Evolutionary conservation across 345 rosid genomes (phyloP).

Genomic region (Eucalyptus cloeziana): DNA sequence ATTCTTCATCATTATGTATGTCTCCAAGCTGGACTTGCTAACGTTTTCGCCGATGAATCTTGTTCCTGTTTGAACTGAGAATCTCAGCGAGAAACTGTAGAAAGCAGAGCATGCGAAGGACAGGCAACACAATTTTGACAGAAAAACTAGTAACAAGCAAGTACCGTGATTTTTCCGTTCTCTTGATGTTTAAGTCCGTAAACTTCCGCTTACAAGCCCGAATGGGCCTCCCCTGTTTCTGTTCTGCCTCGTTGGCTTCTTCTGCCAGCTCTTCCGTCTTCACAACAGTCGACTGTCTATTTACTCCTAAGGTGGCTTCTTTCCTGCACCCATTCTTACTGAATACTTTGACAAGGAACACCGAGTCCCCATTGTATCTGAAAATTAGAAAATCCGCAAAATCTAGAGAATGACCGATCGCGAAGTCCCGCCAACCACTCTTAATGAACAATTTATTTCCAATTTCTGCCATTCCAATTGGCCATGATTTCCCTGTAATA

Average conservation of each 20-base stretch:
- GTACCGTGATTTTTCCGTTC: not conserved
- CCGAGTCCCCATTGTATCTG: not conserved
- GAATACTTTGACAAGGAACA: not conserved
- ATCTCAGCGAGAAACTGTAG: not conserved
- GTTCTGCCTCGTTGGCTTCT: not conserved
- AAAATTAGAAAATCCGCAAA: not conserved
- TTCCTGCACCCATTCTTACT: not conserved
- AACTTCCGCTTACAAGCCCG: not conserved
- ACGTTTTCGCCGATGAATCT: not conserved
- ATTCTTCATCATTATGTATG: not conserved
- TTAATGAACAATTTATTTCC: not conserved
- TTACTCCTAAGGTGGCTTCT: not conserved
- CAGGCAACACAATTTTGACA: not conserved
- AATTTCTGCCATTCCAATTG: not conserved
- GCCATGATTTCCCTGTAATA: not conserved
- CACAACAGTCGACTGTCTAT: not conserved
- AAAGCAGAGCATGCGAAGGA: not conserved
- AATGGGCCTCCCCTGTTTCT: not conserved
- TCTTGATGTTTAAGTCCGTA: not conserved
- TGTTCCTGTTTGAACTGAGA: not conserved
- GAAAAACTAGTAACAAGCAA: not conserved
- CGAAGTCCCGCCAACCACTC: slow-evolving; percentile 1
- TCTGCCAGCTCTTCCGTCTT: not conserved
- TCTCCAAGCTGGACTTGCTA: not conserved
- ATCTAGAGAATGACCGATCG: not conserved